Percentiles rank a stretch among this genome's conserved stretches.
Conservation (phyloP, 192 early-diverging fungal genomes). For the Rhizoclosmatium sp. region DNA sequence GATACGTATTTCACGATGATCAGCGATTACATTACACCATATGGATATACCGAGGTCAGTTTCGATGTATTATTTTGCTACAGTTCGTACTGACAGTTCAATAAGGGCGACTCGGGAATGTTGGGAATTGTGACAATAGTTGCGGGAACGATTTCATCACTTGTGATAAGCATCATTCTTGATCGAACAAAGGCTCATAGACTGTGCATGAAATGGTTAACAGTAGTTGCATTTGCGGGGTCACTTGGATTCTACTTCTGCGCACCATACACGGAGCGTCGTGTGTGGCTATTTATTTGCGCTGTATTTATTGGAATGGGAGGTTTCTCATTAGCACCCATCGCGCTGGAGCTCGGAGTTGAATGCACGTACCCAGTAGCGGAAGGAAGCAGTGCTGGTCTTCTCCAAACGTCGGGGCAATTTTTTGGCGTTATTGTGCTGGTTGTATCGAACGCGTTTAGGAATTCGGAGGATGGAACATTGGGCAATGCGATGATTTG, state of each 20-base stretch:
- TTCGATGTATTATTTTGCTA: too few species aligned
- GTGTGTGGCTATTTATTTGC: slow-evolving; percentile 14
- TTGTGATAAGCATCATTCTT: slow-evolving; percentile 60
- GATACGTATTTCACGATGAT: slow-evolving; percentile 45
- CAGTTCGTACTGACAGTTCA: background rate
- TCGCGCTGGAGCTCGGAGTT: slow-evolving; percentile 43
- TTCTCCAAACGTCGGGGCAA: slow-evolving; percentile 36
- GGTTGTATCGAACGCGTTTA: slow-evolving; percentile 38
- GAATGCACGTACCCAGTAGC: slow-evolving; percentile 44
- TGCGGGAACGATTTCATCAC: slow-evolving; percentile 65
- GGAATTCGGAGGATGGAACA: slow-evolving; percentile 5
- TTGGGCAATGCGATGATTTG: slow-evolving; percentile 5
- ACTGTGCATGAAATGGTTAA: slow-evolving; percentile 44
- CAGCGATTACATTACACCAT: slow-evolving; percentile 41
- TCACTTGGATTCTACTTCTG: slow-evolving; percentile 36
- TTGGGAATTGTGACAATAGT: slow-evolving; percentile 67
- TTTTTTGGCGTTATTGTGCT: slow-evolving; percentile 30
- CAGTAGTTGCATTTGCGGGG: slow-evolving; percentile 14
- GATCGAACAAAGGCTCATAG: slow-evolving; percentile 66
- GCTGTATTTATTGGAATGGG: slow-evolving; percentile 39
- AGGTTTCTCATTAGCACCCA: slow-evolving; percentile 36
- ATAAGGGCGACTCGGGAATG: slow-evolving; percentile 55
- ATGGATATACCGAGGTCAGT: slow-evolving; percentile 39
- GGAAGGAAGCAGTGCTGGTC: slow-evolving; percentile 40
- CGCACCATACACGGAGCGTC: slow-evolving; percentile 16